Conservation (phyloP, 305 asterid species). For the Nicotiana rustica region DNA sequence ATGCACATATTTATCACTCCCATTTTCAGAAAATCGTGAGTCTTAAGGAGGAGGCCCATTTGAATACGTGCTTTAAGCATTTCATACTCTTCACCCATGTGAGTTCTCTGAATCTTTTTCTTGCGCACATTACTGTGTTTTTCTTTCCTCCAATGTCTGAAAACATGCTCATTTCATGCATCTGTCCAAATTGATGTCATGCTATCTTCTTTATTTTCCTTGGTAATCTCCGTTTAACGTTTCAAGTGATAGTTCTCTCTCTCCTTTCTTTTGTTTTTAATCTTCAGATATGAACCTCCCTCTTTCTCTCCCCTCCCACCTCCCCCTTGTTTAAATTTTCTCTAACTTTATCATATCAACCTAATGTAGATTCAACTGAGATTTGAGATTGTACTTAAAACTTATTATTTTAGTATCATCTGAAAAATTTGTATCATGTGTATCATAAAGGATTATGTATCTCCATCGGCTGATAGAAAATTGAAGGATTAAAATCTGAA, state of each 20-base stretch:
- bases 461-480: background rate
- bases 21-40: slow-evolving; percentile 98
- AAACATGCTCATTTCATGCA: slow-evolving; percentile 3
- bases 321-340: background rate
- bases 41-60: slow-evolving; percentile 98
- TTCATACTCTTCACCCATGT: slow-evolving; percentile 87
- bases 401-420: background rate
- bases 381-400: background rate
- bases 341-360: background rate
- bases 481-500: background rate
- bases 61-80: slow-evolving; percentile 98
- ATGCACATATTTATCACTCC: slow-evolving; percentile 94
- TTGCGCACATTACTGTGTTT: background rate
- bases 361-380: background rate
- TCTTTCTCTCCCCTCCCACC: background rate
- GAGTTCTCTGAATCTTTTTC: slow-evolving; percentile 46
- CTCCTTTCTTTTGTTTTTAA: background rate
- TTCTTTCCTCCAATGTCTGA: background rate
- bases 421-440: background rate
- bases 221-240: background rate
- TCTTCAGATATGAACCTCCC: background rate
- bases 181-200: background rate
- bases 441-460: background rate
- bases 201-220: background rate
- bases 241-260: background rate